Conservation (phyloP, 306 rosid species). For the Abrus pulchellus region DNA sequence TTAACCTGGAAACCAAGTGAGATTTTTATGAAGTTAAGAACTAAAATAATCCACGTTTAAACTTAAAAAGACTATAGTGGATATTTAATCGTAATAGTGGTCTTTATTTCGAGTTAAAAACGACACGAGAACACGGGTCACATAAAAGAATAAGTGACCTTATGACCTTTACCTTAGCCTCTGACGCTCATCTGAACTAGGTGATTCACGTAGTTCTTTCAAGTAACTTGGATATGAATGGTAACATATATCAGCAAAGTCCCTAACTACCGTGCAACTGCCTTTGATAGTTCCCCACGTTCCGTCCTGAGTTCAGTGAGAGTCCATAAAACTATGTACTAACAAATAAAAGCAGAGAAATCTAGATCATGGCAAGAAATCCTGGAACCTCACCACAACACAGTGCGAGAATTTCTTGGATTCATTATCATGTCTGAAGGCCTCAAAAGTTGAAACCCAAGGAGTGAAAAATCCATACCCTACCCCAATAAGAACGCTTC, state of each 20-base stretch:
- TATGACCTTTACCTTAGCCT: conserved; percentile 62
- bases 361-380: conserved; percentile 2
- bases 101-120: not conserved
- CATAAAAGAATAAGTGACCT: conserved; percentile 1
- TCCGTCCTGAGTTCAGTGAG: conserved; percentile 67
- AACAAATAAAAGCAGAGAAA: conserved; percentile 34
- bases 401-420: conserved; percentile 67
- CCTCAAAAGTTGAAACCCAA: conserved; percentile 91
- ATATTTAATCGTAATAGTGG: too few relatives aligned
- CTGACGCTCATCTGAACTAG: conserved; percentile 60
- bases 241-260: conserved; percentile 83
- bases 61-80: too few relatives aligned
- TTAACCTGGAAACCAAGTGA: conserved; percentile 62
- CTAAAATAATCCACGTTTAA: too few relatives aligned
- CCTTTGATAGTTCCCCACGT: conserved; percentile 87
- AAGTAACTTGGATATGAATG: conserved; percentile 78
- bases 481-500: conserved; percentile 76
- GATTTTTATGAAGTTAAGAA: too few relatives aligned
- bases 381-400: conserved; percentile 62
- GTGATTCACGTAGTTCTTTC: conserved; percentile 78
- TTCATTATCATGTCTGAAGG: conserved; percentile 72
- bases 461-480: conserved; percentile 92
- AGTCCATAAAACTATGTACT: conserved; percentile 1
- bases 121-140: not conserved
- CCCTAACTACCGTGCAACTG: conserved; percentile 87